Evolutionary conservation across 2,329 filamentous ascomycete genomes (phyloP).

Genomic region (Colletotrichum camelliae): DNA sequence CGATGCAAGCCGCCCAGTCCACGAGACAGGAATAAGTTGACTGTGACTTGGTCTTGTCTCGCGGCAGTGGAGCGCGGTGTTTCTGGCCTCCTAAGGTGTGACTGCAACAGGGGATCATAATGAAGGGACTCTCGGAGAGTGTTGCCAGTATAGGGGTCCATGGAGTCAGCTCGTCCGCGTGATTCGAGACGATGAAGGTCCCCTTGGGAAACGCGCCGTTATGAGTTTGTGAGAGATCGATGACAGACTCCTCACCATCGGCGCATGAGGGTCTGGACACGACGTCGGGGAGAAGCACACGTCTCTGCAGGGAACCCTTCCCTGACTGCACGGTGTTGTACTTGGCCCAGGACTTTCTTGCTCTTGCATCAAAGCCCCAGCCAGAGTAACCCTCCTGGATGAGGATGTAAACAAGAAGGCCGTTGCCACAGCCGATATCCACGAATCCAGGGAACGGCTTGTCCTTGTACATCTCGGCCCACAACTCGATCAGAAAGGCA

Average conservation of each 20-base stretch:
- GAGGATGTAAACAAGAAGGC: conserved; percentile 85
- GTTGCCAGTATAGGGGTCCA: conserved; percentile 93
- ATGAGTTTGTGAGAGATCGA: conserved; percentile 38
- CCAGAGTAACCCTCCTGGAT: conserved; percentile 80
- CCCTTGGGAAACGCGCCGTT: conserved; percentile 72
- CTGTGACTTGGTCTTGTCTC: conserved; percentile 51
- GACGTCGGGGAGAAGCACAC: conserved; percentile 55
- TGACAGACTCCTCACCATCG: conserved; percentile 19
- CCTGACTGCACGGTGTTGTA: conserved; percentile 54
- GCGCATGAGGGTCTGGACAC: conserved; percentile 26
- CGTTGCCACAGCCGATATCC: conserved; percentile 96
- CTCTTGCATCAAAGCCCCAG: conserved; percentile 91
- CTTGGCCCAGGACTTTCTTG: conserved; percentile 81
- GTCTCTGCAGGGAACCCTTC: conserved; percentile 43
- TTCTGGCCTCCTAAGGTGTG: conserved; percentile 79
- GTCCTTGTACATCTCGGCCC: conserved; percentile 78
- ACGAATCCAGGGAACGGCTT: conserved; percentile 82
- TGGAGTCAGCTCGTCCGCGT: conserved; percentile 92
- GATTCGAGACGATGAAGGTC: conserved; percentile 96
- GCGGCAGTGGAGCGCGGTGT: conserved; percentile 71
- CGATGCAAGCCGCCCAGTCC: conserved; percentile 75
- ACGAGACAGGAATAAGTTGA: conserved; percentile 87
- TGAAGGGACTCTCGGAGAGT: conserved; percentile 78
- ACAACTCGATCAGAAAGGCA: conserved; percentile 90
- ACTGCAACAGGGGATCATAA: conserved; percentile 95